Base-by-base conservation (phyloP, 345 rosid species). In the Gossypium australe region DNA sequence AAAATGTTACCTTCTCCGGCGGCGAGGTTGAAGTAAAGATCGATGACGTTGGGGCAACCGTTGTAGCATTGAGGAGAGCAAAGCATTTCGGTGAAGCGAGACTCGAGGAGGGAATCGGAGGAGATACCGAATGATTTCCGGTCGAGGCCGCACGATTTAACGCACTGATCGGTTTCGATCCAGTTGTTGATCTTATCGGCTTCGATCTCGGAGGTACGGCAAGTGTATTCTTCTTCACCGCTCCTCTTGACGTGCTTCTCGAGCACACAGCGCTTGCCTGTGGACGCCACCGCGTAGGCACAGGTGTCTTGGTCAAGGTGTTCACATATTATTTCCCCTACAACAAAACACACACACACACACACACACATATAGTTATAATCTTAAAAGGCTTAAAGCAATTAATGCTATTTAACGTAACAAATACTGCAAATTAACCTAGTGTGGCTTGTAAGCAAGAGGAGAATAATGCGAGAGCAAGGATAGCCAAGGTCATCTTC, bases 11-110 rank as follows among this genome's bases (percentile, higher is more conserved):
- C 98, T 94, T 94, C 98, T 2, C 92, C 97, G 13, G 96, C 94
- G 12, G 98, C 98, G 11, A 93, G 94, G 72, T 87, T 91, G 86
- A 87, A 93, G 86, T 82, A 91, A 27, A 94, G 97, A 75, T 94
- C 98, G 25, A 92, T 84, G 51, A 92, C 72, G 84, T 91, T 92
- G 74, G 96, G 88, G 77, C 98, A 94, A 67, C 76, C 76, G 11
- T 82, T 80, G 77, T 91, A 89, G 88, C 98, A 94, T 45, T 83
- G 84, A 79, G 84, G 75, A 43, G 97, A 90, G 82, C 98, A 94
- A 24, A 94, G 97, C 49, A 84, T 84, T 4, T 79, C 75, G 0
- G 90, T 83, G 85, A 89, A 89, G 83, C 65, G 67, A 25, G 93
- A 75, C 41, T 94, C 96, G 53, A 94, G 86, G 57, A 94, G 89